A percentile compares a stretch with the other conserved stretches of the same genome.
Evolutionary conservation across 2,329 filamentous ascomycete genomes (phyloP).

Genomic region (Geoglossum cookeanum): DNA sequence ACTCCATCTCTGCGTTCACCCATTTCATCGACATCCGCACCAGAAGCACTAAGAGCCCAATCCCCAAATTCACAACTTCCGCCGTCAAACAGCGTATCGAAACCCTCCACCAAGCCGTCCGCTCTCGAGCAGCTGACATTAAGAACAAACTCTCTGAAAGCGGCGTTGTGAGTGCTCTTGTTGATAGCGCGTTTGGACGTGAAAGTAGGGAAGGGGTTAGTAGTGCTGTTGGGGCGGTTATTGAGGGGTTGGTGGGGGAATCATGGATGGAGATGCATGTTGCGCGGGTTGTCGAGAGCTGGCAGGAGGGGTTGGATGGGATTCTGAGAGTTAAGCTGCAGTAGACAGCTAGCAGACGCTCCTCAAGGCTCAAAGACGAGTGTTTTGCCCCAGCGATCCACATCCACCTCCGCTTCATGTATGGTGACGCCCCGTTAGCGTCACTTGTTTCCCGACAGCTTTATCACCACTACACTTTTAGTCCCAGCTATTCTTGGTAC

Average conservation of each 20-base stretch:
- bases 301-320: constrained; percentile 4
- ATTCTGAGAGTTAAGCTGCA: constrained; percentile 2
- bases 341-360: background rate
- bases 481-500: no score
- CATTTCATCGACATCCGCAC: background rate
- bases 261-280: constrained; percentile 4
- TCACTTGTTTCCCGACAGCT: no score
- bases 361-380: no score
- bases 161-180: constrained; percentile 2
- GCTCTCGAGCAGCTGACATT: background rate
- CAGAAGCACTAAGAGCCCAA: background rate
- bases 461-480: no score
- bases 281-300: constrained; percentile 2
- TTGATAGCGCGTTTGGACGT: constrained; percentile 4
- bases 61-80: background rate
- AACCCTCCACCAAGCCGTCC: background rate
- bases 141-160: background rate
- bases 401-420: no score
- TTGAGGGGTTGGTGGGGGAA: constrained; percentile 4
- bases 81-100: background rate
- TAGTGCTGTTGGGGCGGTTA: background rate
- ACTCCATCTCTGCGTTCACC: background rate
- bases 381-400: no score
- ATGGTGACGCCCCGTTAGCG: no score
- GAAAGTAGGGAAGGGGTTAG: background rate